Evolutionary conservation across 2,329 filamentous ascomycete genomes (phyloP).

Genomic region (Colletotrichum sp.): DNA sequence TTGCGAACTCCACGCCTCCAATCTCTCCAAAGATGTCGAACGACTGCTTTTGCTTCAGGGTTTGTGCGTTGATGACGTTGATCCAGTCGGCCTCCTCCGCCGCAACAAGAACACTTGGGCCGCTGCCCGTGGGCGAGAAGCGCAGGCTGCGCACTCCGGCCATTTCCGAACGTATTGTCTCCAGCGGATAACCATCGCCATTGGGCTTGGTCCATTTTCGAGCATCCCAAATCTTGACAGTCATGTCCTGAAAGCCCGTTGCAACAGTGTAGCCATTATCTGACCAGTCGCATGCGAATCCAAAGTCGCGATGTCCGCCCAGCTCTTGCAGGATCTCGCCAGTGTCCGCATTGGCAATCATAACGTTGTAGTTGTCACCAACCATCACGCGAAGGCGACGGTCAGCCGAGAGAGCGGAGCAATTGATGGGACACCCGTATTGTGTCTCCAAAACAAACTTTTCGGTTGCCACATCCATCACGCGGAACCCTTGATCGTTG

Average conservation of each 20-base stretch:
- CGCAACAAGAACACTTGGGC: slow-evolving; percentile 69
- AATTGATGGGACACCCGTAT: slow-evolving; percentile 73
- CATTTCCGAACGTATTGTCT: slow-evolving; percentile 67
- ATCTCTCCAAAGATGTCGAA: slow-evolving; percentile 80
- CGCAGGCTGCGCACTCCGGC: slow-evolving; percentile 71
- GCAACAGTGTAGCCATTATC: slow-evolving; percentile 78
- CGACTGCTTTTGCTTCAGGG: slow-evolving; percentile 69
- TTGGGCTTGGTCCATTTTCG: slow-evolving; percentile 67
- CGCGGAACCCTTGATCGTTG: slow-evolving; percentile 65
- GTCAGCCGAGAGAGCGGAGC: slow-evolving; percentile 74
- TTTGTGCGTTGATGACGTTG: slow-evolving; percentile 72
- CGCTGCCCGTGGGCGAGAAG: slow-evolving; percentile 75
- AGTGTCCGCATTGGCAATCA: slow-evolving; percentile 73
- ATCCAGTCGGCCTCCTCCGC: slow-evolving; percentile 80
- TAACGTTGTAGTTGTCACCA: slow-evolving; percentile 69
- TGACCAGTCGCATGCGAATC: slow-evolving; percentile 82
- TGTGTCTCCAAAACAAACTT: slow-evolving; percentile 56
- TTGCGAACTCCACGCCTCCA: slow-evolving; percentile 70
- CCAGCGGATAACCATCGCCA: slow-evolving; percentile 52
- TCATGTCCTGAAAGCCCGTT: slow-evolving; percentile 78
- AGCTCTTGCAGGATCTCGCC: slow-evolving; percentile 64
- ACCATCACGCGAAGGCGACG: slow-evolving; percentile 75
- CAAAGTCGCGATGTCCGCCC: slow-evolving; percentile 70
- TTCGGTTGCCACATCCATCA: slow-evolving; percentile 64
- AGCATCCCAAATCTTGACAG: slow-evolving; percentile 78